Evolutionary conservation across 331 rosid species (phyloP), one percentile per base, ranked within the genome.

Genomic region (Erythrophleum ivorense): DNA sequence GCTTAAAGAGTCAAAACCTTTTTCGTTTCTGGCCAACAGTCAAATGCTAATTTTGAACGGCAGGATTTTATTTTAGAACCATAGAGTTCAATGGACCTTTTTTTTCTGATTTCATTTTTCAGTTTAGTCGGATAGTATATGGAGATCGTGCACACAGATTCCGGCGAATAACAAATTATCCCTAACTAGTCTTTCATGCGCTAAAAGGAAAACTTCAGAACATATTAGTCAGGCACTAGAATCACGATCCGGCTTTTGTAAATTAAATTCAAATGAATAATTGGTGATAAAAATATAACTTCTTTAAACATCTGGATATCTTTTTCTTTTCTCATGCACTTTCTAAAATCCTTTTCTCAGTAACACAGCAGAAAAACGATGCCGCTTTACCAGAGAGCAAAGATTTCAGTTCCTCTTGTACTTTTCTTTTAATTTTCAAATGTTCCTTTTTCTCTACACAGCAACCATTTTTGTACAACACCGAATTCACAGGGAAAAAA

Each of bases 391-490:
- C 9, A 7, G 6, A 21, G 33, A 31, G 29, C 31, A 45, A 43
- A 69, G 66, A 45, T 19, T 45, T 69, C 29, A 43, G 38, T 45
- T 38, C 74, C n/a, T 41, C 34, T 41, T 9, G 2, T 21, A 19
- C 60, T 13, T 52, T 38, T 64, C 63, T 50, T 40, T 41, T 24
- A 24, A n/a, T 67, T 73, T 50, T 57, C 0, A 75, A 69, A 75
- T 84, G 69, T 53, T n/a, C 10, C 52, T 38, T 67, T 63, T 73
- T 69, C 73, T 81, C 74, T 48, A 66, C 79, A 77, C 13, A 33
- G 3, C 80, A 62, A 43, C 41, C 66, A 80, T 80, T 19, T 83
- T 77, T 86, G 83, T 86, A 86, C 79, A 83, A 21, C 78, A 72
- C 66, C 60, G 55, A 67, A 76, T 84, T 80, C 77, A 62, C 76